Evolutionary conservation across 306 rosid species (phyloP).

Genomic region (Erythrophleum fordii): DNA sequence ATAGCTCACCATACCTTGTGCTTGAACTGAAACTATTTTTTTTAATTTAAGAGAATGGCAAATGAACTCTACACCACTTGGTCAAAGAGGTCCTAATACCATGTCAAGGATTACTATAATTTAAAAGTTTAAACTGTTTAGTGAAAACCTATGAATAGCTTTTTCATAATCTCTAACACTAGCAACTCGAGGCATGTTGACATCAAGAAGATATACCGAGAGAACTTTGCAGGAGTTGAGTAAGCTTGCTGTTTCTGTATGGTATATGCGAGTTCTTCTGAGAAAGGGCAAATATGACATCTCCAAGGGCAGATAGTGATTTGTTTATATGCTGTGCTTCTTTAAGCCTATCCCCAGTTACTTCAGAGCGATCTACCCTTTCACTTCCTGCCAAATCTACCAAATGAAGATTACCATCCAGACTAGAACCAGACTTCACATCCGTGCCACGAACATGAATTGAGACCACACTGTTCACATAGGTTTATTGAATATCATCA

Average conservation of each 20-base stretch:
- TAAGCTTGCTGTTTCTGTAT: slow-evolving; percentile 98
- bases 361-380: slow-evolving; percentile 95
- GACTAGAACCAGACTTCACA: slow-evolving; percentile 41
- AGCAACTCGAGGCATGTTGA: slow-evolving; percentile 20
- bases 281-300: slow-evolving; percentile 88
- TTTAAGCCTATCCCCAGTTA: slow-evolving; percentile 83
- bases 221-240: slow-evolving; percentile 94
- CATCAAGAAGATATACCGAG: slow-evolving; percentile 57
- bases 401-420: slow-evolving; percentile 80
- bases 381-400: slow-evolving; percentile 99
- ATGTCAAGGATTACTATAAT: neutral
- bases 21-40: neutral
- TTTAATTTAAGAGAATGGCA: neutral
- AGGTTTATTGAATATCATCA: slow-evolving; percentile 25
- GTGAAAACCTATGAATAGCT: neutral
- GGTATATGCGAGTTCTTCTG: slow-evolving; percentile 88
- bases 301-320: slow-evolving; percentile 92
- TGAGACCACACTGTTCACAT: slow-evolving; percentile 51
- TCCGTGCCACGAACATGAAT: slow-evolving; percentile 55
- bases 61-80: neutral
- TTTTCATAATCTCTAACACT: neutral
- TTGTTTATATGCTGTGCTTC: slow-evolving; percentile 97
- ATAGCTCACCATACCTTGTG: neutral
- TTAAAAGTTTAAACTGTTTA: neutral
- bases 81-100: neutral